Base-by-base conservation (phyloP, 768 basidiomycete species). In the Boletus coccyginus region DNA sequence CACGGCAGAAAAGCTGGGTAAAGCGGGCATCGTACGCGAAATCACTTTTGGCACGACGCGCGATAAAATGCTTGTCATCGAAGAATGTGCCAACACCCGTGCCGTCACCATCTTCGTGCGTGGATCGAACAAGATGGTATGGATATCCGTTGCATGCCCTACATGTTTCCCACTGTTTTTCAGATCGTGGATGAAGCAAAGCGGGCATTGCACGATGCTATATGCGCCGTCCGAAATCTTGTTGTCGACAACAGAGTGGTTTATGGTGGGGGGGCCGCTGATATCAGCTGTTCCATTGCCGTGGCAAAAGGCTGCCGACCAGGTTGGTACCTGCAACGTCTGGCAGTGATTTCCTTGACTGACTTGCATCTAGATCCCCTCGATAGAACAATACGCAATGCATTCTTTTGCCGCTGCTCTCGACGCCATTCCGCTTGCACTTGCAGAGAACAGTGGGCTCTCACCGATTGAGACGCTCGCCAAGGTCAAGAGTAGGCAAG, bases 371-470 rank as follows among this genome's bases (percentile, higher is more conserved):
- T 54, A 94, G 92, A 96, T 97, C 62, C 88, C 97, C 1, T 83
- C 93, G 31, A 98, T 99, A 66, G 97, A 99, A 75, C 97, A 99
- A 78, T 99, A 99, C 68, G 97, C 97, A 3, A 98, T 99, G 95
- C 88, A 96, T 47, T 95, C 97, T n/a, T 99, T 98, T 71, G 83
- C 97, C 5, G 90, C 92, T 35, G 96, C 97, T 14, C 78, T 99
- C 9, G 97, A 99, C 66, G 83, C 94, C n/a, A 77, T 98, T 47
- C 97, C 97, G 4, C 83, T 99, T 13, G 97, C 97, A 5, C 80
- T 99, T 12, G 97, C 97, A 14, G 97, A 99, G 74, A 99, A 99
- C 79, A 96, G 93, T 58, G 97, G 97, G 52, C 74, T 98, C 43
- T 87, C 91, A 14, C 97, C 97, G 12, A 99, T 99, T 58, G 94